phyloP scores from a whole-genome alignment of 768 basidiomycete genomes.

The Goffeauzyma gilvescens region DNA sequence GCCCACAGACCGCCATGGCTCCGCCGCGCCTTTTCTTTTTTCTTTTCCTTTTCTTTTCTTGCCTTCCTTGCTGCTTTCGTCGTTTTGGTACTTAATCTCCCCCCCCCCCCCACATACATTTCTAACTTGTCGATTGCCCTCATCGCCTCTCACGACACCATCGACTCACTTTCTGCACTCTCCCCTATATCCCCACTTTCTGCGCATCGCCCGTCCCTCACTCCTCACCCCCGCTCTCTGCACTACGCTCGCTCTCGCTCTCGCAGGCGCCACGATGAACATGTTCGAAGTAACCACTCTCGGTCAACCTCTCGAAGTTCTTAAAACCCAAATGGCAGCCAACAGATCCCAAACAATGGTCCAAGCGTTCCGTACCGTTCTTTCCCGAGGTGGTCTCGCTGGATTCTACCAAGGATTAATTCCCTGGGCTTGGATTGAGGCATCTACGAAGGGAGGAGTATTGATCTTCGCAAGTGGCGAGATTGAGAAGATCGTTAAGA shows the following conservation, averaged over 20 bases:
- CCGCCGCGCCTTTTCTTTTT: neutral
- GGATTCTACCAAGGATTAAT: constrained; percentile 98
- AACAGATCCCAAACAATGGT: constrained; percentile 81
- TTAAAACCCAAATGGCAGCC: constrained; percentile 99
- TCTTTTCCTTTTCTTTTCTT: too few species aligned
- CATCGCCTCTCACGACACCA: too few species aligned
- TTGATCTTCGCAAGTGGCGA: constrained; percentile 91
- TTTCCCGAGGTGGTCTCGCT: constrained; percentile 68
- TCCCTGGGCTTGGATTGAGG: constrained; percentile 99
- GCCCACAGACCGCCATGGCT: neutral
- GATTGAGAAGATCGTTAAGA: constrained; percentile 50
- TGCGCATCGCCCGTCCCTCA: too few species aligned
- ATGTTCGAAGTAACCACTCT: constrained; percentile 93
- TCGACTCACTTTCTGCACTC: too few species aligned
- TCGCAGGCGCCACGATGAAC: constrained; percentile 98
- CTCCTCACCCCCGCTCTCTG: too few species aligned
- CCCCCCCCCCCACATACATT: too few species aligned
- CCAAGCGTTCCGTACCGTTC: constrained; percentile 65
- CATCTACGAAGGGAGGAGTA: constrained; percentile 92
- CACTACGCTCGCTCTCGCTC: too few species aligned
- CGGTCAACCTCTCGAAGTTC: constrained; percentile 90
- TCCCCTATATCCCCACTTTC: too few species aligned
- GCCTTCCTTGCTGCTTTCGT: too few species aligned
- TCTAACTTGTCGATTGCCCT: too few species aligned
- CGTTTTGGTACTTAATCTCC: neutral